Percentiles rank a stretch among this genome's conserved stretches.
These are phyloP conservation scores for Didymellaceae sp. DNA, from an alignment of 2,329 filamentous ascomycete genomes.

Conservation along the genomic window DNA sequence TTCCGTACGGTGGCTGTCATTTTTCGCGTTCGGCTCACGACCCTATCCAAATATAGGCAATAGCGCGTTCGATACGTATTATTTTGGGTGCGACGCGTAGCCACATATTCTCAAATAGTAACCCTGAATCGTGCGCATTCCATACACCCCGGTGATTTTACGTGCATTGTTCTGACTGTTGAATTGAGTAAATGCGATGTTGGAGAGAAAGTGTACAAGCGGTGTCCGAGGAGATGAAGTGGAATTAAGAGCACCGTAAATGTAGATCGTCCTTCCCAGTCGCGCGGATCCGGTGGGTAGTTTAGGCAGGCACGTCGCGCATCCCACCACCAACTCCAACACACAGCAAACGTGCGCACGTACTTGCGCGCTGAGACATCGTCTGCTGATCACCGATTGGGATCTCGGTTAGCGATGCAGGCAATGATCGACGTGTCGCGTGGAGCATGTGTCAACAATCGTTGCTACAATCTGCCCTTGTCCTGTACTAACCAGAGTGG, in stretches of 20 bases:
- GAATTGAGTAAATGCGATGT: not conserved
- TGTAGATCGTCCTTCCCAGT: constrained; percentile 15
- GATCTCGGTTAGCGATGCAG: too few relatives aligned
- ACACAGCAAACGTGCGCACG: not conserved
- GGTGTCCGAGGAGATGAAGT: constrained; percentile 17
- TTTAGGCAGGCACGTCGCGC: constrained; percentile 3
- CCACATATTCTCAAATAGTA: not conserved
- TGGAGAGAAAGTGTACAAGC: not conserved
- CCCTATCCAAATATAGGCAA: constrained; percentile 8
- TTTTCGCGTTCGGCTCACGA: not conserved
- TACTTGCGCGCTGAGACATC: not conserved
- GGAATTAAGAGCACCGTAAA: constrained; percentile 24
- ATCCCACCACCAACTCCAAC: constrained; percentile 4
- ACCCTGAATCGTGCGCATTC: constrained; percentile 5
- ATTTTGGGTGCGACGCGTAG: not conserved
- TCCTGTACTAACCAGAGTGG: too few relatives aligned
- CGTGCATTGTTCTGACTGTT: not conserved
- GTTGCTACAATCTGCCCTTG: too few relatives aligned
- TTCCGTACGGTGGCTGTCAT: constrained; percentile 1
- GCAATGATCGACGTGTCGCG: too few relatives aligned
- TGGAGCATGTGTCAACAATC: too few relatives aligned
- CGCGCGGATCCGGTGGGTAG: constrained; percentile 10
- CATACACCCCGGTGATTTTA: not conserved
- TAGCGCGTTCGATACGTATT: constrained; percentile 12
- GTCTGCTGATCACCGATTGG: not conserved